Evolutionary conservation across 768 basidiomycete species (phyloP), one percentile per base, ranked within the genome.

Genomic region (Leccinum ochraceum): DNA sequence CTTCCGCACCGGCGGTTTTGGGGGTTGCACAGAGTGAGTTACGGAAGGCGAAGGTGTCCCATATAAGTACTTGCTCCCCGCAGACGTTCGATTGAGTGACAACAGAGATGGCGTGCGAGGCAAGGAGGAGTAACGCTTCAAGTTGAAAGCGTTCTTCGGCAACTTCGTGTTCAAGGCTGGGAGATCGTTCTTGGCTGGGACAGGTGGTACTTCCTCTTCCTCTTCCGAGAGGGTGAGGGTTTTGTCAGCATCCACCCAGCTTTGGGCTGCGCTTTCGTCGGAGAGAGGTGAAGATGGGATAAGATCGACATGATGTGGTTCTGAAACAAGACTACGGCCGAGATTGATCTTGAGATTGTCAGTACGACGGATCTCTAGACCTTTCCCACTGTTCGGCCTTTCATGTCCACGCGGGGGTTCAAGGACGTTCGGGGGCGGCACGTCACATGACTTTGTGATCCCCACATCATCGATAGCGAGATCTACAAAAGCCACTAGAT

Each of bases 31-130:
- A 57, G 79, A 79, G 61, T 63, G 53, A 75, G 80, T 26, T 72
- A 80, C 64, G 53, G 63, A 71, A 53, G 65, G 70, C 9, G 67
- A 74, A 58, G 65, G 71, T 17, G 60, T 62, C 26, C 66, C 64
- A 22, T 70, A 69, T 7, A 69, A 70, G 16, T 51, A 63, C 59
- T 67, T 73, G 60, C 66, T 71, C 48, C 62, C 51, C 3, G 28
- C 20, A 34, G 72, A 67, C 8, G 63, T 61, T 11, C 66, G 72
- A 56, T 66, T 61, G 28, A 67, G 74, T 8, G 81, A 83, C 49
- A 82, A 78, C n/a, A 80, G 62, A 28, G 88, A 89, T 6, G 89
- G 87, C 8, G 88, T 84, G 34, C 86, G 83, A 6, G 90, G 87
- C 54, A 91, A 76, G 4, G 89, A 79, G 9, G 81, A 81, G 62